Evolutionary conservation across 768 basidiomycete species (phyloP).

Genomic region (Mycena indigotica): DNA sequence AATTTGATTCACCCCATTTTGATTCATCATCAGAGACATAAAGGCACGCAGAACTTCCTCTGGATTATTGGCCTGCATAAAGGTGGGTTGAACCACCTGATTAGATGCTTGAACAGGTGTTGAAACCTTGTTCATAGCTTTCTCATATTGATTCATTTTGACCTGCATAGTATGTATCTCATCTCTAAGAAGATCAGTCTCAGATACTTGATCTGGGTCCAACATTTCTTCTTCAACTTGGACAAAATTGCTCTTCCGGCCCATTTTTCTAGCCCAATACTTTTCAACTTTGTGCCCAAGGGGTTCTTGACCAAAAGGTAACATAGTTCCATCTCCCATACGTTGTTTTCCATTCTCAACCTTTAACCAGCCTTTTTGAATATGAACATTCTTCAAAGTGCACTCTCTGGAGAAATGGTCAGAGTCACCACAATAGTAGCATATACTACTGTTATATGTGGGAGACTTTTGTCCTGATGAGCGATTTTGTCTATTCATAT

Average conservation of each 20-base stretch:
- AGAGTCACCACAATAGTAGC: not conserved
- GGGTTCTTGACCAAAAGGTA: not conserved
- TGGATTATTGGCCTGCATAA: not conserved
- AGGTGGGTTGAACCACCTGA: not conserved
- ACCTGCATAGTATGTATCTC: not conserved
- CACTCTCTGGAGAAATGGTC: not conserved
- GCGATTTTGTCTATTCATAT: not conserved
- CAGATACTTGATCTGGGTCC: not conserved
- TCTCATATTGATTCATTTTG: not conserved
- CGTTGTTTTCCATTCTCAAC: not conserved
- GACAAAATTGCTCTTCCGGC: not conserved
- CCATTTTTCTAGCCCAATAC: not conserved
- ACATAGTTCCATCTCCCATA: not conserved
- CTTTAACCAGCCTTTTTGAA: not conserved
- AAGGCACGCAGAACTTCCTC: not conserved
- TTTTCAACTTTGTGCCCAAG: not conserved
- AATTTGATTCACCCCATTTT: not conserved
- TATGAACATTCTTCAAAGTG: not conserved
- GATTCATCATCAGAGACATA: not conserved
- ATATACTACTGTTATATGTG: not conserved
- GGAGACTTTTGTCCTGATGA: not conserved
- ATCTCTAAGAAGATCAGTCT: not conserved
- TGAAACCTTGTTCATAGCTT: not conserved
- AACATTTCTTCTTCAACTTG: not conserved
- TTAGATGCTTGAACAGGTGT: not conserved